A percentile compares a stretch with the other conserved stretches of the same genome.
Conservation (phyloP, 768 basidiomycete species). For the Phanerodontia chrysosporium region DNA sequence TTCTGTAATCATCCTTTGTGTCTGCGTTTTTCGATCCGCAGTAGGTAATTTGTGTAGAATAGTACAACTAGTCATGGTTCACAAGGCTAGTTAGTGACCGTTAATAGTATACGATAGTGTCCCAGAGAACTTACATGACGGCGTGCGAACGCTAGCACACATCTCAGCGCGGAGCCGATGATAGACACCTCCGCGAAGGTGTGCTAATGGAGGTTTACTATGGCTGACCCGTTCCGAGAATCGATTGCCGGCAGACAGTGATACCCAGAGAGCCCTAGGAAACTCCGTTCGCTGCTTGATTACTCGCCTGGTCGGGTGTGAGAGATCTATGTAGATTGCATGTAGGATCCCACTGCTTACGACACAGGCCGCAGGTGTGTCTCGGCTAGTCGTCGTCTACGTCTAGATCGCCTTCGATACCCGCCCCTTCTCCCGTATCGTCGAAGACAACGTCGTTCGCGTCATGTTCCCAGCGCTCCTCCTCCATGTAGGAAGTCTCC, state of each 20-base stretch:
- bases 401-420: slow-evolving; percentile 50
- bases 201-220: neutral
- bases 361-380: neutral
- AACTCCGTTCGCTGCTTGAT: too few relatives aligned
- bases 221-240: too few relatives aligned
- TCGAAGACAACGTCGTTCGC: slow-evolving; percentile 57
- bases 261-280: neutral
- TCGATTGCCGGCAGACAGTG: too few relatives aligned
- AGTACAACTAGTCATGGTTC: neutral
- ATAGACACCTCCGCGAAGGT: too few relatives aligned
- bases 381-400: neutral
- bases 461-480: slow-evolving; percentile 35
- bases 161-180: too few relatives aligned
- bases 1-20: neutral
- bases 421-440: slow-evolving; percentile 60
- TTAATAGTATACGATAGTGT: neutral
- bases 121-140: too few relatives aligned
- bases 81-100: neutral
- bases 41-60: neutral
- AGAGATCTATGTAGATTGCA: neutral
- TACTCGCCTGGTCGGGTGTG: neutral
- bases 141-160: too few relatives aligned
- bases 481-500: slow-evolving; percentile 19
- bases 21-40: neutral
- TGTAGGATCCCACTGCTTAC: neutral